A percentile compares a stretch with the other conserved stretches of the same genome.
Conservation (phyloP, 805 yeast species). For the Ogataea methylovora region DNA sequence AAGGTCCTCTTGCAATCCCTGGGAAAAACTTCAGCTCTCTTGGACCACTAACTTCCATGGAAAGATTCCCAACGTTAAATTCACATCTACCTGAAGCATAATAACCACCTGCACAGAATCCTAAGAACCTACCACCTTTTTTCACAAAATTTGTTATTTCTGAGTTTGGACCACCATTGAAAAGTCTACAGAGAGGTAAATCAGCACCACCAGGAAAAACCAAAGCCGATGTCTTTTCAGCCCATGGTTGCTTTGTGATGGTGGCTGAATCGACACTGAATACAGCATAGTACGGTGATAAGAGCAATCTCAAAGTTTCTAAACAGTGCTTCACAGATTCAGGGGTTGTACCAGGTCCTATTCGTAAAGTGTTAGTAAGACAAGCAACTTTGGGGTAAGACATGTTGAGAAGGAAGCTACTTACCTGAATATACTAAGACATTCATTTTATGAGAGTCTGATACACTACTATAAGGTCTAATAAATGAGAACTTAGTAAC, state of each 20-base stretch:
- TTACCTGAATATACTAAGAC: constrained; percentile 60
- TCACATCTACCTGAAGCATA: constrained; percentile 70
- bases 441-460: constrained; percentile 39
- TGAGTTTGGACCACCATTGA: constrained; percentile 64
- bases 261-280: constrained; percentile 56
- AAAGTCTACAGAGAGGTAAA: constrained; percentile 66
- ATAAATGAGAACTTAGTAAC: no score
- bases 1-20: constrained; percentile 78
- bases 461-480: no score
- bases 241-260: constrained; percentile 82
- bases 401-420: constrained; percentile 3
- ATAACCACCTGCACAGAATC: constrained; percentile 96
- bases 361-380: constrained; percentile 7
- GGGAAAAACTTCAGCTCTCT: constrained; percentile 80
- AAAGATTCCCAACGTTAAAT: constrained; percentile 68
- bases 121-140: constrained; percentile 76
- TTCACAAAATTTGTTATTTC: constrained; percentile 57
- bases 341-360: constrained; percentile 76
- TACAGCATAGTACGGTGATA: constrained; percentile 89
- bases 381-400: constrained; percentile 2
- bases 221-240: constrained; percentile 62
- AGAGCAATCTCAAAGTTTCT: constrained; percentile 62
- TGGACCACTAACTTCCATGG: constrained; percentile 75
- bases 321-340: constrained; percentile 81
- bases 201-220: constrained; percentile 98